phyloP scores from a whole-genome alignment of 148 eudicot species.

The Persicaria maculosa region DNA sequence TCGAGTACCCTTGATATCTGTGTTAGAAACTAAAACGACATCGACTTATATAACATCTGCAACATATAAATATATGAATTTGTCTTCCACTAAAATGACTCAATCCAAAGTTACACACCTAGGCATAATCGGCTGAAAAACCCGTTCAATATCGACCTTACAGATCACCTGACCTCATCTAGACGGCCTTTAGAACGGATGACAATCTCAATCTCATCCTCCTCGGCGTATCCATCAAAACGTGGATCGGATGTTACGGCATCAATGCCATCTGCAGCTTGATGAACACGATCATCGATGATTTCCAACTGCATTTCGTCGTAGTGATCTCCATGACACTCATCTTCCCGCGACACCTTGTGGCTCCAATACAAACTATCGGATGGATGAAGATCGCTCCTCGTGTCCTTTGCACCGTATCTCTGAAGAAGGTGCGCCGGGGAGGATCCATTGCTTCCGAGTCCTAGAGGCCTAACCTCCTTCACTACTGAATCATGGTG shows the following conservation, averaged over 20 bases:
- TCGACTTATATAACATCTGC: too few species aligned
- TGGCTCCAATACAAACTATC: background rate
- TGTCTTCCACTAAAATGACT: too few species aligned
- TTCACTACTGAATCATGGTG: background rate
- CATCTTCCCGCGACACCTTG: background rate
- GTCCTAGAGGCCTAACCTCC: background rate
- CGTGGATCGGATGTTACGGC: background rate
- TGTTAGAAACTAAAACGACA: too few species aligned
- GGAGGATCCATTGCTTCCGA: background rate
- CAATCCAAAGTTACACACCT: too few species aligned
- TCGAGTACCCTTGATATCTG: too few species aligned
- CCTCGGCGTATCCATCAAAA: background rate
- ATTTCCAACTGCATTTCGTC: background rate
- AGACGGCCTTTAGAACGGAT: slow-evolving; percentile 5
- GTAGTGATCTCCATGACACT: background rate
- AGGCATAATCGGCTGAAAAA: too few species aligned
- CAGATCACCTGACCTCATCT: background rate
- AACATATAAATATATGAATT: too few species aligned
- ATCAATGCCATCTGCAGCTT: background rate
- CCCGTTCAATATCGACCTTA: too few species aligned
- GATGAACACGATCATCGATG: background rate
- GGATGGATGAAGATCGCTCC: background rate
- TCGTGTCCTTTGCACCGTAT: background rate
- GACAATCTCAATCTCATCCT: slow-evolving; percentile 4
- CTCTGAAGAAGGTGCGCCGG: background rate